These are phyloP conservation scores for Neonectria coccinea DNA, from an alignment of 2,329 filamentous ascomycete species.

Conservation along the genomic window DNA sequence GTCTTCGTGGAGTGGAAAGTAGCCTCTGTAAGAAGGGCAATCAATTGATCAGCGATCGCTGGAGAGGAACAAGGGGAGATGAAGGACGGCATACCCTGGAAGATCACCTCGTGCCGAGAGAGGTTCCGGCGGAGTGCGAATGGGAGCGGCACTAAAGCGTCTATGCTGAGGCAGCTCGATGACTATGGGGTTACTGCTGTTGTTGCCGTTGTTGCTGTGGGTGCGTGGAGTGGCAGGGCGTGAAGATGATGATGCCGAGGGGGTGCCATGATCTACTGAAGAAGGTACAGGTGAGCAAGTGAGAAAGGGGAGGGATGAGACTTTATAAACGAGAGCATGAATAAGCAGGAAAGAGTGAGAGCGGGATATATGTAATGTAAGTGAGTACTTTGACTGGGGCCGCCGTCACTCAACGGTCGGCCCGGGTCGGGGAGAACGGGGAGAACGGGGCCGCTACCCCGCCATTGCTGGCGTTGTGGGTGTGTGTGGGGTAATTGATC, in stretches of 20 bases:
- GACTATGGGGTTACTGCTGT: slow-evolving; percentile 61
- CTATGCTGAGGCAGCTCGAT: slow-evolving; percentile 62
- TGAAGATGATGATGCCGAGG: slow-evolving; percentile 35
- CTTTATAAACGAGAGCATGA: not conserved
- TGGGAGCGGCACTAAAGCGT: slow-evolving; percentile 54
- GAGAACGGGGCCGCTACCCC: slow-evolving; percentile 42
- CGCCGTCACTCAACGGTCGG: slow-evolving; percentile 38
- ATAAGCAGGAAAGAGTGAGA: slow-evolving; percentile 26
- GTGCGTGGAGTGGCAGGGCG: slow-evolving; percentile 39
- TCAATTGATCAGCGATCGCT: slow-evolving; percentile 15
- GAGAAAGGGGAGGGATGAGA: not conserved
- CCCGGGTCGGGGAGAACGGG: slow-evolving; percentile 36
- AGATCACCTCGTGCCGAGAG: slow-evolving; percentile 70
- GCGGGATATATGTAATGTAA: slow-evolving; percentile 11
- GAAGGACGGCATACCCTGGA: slow-evolving; percentile 61
- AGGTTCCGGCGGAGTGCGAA: slow-evolving; percentile 60
- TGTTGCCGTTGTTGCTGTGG: slow-evolving; percentile 26
- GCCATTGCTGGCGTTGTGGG: slow-evolving; percentile 33
- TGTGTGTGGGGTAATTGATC: slow-evolving; percentile 36
- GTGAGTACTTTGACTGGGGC: slow-evolving; percentile 25
- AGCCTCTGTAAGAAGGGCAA: slow-evolving; percentile 57
- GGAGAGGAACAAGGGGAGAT: not conserved
- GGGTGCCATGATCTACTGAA: slow-evolving; percentile 33
- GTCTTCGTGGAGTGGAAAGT: slow-evolving; percentile 71
- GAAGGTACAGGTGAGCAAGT: slow-evolving; percentile 27